Percentiles rank a stretch among this genome's conserved stretches.
Conservation (phyloP, 352 stramenopile genomes). For the Phytophthora kernoviae region DNA sequence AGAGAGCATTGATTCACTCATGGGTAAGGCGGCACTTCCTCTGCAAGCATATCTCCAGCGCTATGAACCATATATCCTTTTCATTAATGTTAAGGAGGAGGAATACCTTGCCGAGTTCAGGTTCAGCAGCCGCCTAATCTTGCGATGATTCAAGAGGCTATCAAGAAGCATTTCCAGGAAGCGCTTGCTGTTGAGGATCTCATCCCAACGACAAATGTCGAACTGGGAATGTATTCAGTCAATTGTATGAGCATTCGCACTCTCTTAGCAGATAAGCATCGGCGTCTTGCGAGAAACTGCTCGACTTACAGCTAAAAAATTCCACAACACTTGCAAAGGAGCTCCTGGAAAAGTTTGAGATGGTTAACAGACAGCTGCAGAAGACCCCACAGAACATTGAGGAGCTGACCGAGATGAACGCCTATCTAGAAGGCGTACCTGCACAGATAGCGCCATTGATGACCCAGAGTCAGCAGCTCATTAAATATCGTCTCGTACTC, state of each 20-base stretch:
- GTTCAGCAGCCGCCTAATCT: slow-evolving; percentile 78
- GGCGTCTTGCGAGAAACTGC: slow-evolving; percentile 67
- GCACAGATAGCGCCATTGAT: slow-evolving; percentile 68
- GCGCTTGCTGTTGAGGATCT: slow-evolving; percentile 58
- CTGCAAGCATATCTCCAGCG: slow-evolving; percentile 80
- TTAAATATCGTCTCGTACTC: slow-evolving; percentile 80
- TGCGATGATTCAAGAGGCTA: slow-evolving; percentile 64
- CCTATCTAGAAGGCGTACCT: slow-evolving; percentile 80
- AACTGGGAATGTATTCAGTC: slow-evolving; percentile 87
- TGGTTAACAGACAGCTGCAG: slow-evolving; percentile 84
- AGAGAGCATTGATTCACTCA: slow-evolving; percentile 54
- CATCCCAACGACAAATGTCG: slow-evolving; percentile 63
- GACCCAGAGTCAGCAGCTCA: slow-evolving; percentile 73
- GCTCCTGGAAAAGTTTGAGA: slow-evolving; percentile 81
- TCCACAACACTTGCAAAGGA: slow-evolving; percentile 77
- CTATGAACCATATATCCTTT: slow-evolving; percentile 86
- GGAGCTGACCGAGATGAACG: slow-evolving; percentile 88
- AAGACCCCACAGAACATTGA: slow-evolving; percentile 93
- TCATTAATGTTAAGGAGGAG: slow-evolving; percentile 92
- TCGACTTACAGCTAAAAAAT: slow-evolving; percentile 79
- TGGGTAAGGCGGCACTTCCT: slow-evolving; percentile 63
- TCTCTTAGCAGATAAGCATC: slow-evolving; percentile 80
- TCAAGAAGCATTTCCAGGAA: slow-evolving; percentile 81
- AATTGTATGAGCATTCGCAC: slow-evolving; percentile 71
- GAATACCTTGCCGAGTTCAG: slow-evolving; percentile 81